Conservation (phyloP, 805 yeast species). For the Hanseniaspora meyeri region DNA sequence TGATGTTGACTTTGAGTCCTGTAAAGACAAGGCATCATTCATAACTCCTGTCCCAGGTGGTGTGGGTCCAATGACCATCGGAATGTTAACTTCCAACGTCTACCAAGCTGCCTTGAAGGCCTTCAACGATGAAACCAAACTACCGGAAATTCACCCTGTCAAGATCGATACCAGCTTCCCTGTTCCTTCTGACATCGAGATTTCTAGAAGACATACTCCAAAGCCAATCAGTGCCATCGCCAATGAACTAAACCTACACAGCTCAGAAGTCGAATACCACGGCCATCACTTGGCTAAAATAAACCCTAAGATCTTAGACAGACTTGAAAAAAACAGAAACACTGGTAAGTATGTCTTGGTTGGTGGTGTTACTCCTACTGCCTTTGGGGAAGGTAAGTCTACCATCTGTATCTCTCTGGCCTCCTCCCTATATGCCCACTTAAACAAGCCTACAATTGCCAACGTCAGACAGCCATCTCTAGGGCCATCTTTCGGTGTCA, state of each 20-base stretch:
- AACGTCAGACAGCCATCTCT: slow-evolving; percentile 94
- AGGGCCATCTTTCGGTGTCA: slow-evolving; percentile 98
- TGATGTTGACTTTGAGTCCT: slow-evolving; percentile 75
- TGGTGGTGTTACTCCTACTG: slow-evolving; percentile 97
- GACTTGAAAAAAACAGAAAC: slow-evolving; percentile 42
- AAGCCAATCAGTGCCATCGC: slow-evolving; percentile 69
- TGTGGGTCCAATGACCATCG: slow-evolving; percentile 98
- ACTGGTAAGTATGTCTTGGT: slow-evolving; percentile 84
- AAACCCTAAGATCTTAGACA: slow-evolving; percentile 52
- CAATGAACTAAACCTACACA: slow-evolving; percentile 64
- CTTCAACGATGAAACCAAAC: slow-evolving; percentile 29
- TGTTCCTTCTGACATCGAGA: slow-evolving; percentile 84
- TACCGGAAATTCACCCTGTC: slow-evolving; percentile 43
- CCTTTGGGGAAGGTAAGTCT: slow-evolving; percentile 94
- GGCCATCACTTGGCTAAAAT: slow-evolving; percentile 89
- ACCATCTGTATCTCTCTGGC: slow-evolving; percentile 93
- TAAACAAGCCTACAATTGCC: slow-evolving; percentile 73
- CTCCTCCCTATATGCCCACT: slow-evolving; percentile 91
- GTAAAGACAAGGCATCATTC: slow-evolving; percentile 45
- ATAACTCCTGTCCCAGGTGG: slow-evolving; percentile 98
- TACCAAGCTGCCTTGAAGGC: slow-evolving; percentile 62
- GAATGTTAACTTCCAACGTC: slow-evolving; percentile 82
- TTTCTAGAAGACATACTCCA: slow-evolving; percentile 80
- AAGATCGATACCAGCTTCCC: slow-evolving; percentile 46
- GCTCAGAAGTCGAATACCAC: slow-evolving; percentile 69